Conservation (phyloP, 2,329 filamentous ascomycete species). For the Ophiocordyceps australis region DNA sequence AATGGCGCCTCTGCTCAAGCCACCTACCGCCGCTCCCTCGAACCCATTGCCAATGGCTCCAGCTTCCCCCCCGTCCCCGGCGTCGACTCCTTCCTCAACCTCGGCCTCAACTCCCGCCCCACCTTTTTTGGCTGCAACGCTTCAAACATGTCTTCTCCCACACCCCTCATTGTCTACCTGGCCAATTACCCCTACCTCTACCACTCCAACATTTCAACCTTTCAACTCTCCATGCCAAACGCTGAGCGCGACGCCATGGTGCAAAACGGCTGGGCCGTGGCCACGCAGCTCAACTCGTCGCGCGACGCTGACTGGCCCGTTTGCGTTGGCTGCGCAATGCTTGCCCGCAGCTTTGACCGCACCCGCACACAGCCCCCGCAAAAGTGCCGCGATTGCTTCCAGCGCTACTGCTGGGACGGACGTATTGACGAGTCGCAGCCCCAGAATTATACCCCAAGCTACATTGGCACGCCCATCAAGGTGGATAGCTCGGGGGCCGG, state of each 20-base stretch:
- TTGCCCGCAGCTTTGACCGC: conserved; percentile 56
- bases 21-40: conserved; percentile 34
- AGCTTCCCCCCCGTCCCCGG: conserved; percentile 41
- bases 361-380: conserved; percentile 51
- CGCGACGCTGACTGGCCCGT: conserved; percentile 56
- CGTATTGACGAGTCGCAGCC: conserved; percentile 21
- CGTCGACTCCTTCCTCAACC: conserved; percentile 33
- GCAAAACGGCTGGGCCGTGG: conserved; percentile 69
- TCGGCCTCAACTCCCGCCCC: conserved; percentile 38
- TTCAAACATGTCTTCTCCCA: conserved; percentile 26
- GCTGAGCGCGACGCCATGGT: conserved; percentile 62
- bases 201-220: conserved; percentile 66
- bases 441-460: conserved; percentile 13
- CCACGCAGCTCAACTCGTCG: conserved; percentile 67
- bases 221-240: conserved; percentile 44
- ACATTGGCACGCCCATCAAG: conserved; percentile 9
- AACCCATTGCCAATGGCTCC: conserved; percentile 28
- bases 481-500: conserved; percentile 6
- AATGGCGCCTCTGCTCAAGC: conserved; percentile 39
- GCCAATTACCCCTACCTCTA: conserved; percentile 60
- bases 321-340: conserved; percentile 77
- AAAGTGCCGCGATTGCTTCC: conserved; percentile 61
- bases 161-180: conserved; percentile 70
- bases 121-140: conserved; percentile 49
- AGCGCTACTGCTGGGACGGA: conserved; percentile 88